Evolutionary conservation across 441 rosid species (phyloP), one percentile per base, ranked within the genome.

Genomic region (Biscutella laevigata): DNA sequence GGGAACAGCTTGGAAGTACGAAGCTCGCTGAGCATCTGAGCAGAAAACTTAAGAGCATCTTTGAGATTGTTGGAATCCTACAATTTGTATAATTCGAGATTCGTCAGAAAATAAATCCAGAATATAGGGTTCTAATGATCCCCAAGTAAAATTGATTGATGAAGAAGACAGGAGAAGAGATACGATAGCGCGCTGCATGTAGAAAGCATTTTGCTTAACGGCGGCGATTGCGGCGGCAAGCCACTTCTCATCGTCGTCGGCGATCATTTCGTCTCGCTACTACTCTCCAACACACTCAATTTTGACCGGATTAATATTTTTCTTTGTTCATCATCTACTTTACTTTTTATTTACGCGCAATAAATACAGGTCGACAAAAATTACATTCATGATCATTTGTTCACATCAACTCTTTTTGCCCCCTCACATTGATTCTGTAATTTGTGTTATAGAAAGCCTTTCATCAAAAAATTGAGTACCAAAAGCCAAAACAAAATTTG

Each of bases 111-210:
- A 12, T 5, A n/a, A 29, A 32, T 20, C 33, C 25, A 59, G 8
- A 53, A 63, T 6, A 62, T 66, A 68, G 71, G 68, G 66, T 43
- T 69, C 21, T 9, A 33, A 57, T n/a, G 32, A 36, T 21, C 17
- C 26, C 46, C 12, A 38, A n/a, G 30, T 14, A 5, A 47, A 47
- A 33, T 30, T 20, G 35, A 53, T 10, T 21, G 49, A 37, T 28
- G 24, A 53, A 53, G 30, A 45, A 41, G 14, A 30, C 32, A 29
- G 53, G 59, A 36, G 34, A 28, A 38, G 40, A 20, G 2, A 66
- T 77, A 92, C 99, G 79, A 88, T 64, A 50, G 99, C 97, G 56
- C 99, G 99, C 62, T 92, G 97, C 97, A 86, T 92, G 72, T 73
- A 78, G 74, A 88, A 92, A 54, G 95, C 91, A 68, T 92, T 88